Base-by-base conservation (phyloP, 305 asterid species). In the Stenogyne calaminthoides region DNA sequence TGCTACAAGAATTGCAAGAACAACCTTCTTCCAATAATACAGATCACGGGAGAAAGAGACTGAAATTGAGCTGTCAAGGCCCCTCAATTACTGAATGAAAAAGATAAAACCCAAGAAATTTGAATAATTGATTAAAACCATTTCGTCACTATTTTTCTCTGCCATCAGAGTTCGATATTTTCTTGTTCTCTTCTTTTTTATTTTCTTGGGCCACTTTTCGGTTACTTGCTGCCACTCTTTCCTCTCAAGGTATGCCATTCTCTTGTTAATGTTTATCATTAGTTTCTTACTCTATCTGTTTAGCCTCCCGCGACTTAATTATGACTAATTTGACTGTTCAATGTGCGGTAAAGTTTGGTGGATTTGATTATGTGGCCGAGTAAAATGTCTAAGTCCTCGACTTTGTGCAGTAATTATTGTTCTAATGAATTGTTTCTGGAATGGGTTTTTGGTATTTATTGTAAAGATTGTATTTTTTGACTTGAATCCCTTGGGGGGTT, bases 191-290 rank as follows among this genome's bases (percentile, higher is more conserved):
- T 19, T 72, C 22, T 18, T 6, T 46, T 65, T 64, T 58, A 22
- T 18, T 8, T 67, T 67, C 40, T 51, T 68, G 49, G 39, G 64
- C 59, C 60, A 6, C 56, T 66, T 69, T 70, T 51, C 47, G 57
- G 66, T 69, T 36, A 19, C 70, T 60, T 9, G 19, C 7, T 37
- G 71, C 70, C 67, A 12, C 73, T 19, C 15, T 19, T 36, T 59
- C 68, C 71, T 69, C 76, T 66, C 51, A 14, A 67, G 82, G 85
- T 78, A 71, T 68, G 81, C 0, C 4, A 3, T 64, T 60, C 71
- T 18, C 57, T 42, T 46, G 7, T 0, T 14, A 15, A 18, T 66
- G 20, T 40, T 19, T 16, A 47, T 57, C 29, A 42, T 55, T 70
- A 4, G 22, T 15, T 66, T 46, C 12, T 40, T 52, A 42, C 27